A percentile compares a stretch with the other conserved stretches of the same genome.
phyloP scores from a whole-genome alignment of 2,329 filamentous ascomycete species.

The Sarocladium strictum region DNA sequence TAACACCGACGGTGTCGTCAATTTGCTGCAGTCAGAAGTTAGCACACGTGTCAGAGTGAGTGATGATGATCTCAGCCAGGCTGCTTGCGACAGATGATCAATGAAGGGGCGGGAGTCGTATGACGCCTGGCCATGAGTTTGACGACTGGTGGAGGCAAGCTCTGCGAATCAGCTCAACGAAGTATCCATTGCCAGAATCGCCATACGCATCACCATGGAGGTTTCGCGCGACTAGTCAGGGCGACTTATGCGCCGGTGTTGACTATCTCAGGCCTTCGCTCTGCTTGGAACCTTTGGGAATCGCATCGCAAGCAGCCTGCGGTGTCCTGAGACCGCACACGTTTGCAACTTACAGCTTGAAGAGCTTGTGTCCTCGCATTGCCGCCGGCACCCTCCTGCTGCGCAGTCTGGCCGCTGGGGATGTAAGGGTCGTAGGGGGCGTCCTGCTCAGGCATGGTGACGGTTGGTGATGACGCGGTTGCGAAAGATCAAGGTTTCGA shows the following conservation, averaged over 20 bases:
- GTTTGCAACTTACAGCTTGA: slow-evolving; percentile 65
- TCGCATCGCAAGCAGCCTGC: not conserved
- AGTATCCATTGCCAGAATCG: no score
- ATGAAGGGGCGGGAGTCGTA: no score
- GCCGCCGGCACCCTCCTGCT: slow-evolving; percentile 36
- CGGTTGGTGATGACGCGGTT: slow-evolving; percentile 9
- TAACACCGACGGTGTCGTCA: slow-evolving; percentile 87
- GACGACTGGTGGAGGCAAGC: no score
- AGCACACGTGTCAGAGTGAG: no score
- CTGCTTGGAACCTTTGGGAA: not conserved
- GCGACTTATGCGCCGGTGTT: no score
- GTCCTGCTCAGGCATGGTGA: slow-evolving; percentile 47
- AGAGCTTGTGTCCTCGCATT: slow-evolving; percentile 57
- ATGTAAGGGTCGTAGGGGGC: slow-evolving; percentile 86
- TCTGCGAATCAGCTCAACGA: no score
- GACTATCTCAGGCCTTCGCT: no score
- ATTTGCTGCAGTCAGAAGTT: slow-evolving; percentile 69
- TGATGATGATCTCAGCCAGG: no score
- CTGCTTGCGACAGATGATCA: no score
- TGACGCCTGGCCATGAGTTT: no score
- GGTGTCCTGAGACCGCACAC: not conserved
- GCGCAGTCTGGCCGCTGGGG: slow-evolving; percentile 56
- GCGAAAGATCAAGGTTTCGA: not conserved
- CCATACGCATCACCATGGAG: no score
- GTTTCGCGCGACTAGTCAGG: no score